phyloP scores from a whole-genome alignment of 768 basidiomycete species.

The Suillus cothurnatus region DNA sequence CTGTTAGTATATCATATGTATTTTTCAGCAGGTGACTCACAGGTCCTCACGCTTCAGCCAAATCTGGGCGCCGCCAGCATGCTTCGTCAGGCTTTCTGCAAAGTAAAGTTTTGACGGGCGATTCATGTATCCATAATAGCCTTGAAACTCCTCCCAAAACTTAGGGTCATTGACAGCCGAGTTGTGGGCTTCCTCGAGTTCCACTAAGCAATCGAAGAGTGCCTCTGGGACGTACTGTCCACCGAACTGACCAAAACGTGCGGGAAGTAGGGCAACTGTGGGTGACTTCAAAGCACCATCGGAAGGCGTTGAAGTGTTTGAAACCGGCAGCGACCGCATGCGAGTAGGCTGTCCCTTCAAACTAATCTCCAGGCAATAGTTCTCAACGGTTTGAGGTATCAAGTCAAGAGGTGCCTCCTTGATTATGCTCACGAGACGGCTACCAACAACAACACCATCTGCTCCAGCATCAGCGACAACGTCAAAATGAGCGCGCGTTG shows the following conservation, averaged over 20 bases:
- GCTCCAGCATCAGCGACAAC: conserved; percentile 85
- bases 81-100: conserved; percentile 86
- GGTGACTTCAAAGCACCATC: neutral
- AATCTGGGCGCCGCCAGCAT: conserved; percentile 91
- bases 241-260: conserved; percentile 92
- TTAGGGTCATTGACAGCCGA: conserved; percentile 82
- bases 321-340: conserved; percentile 4
- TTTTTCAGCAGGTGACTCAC: conserved; percentile 41
- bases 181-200: conserved; percentile 91
- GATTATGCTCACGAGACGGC: conserved; percentile 79
- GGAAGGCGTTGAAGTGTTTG: conserved; percentile 7
- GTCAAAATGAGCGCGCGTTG: conserved; percentile 87
- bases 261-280: conserved; percentile 53
- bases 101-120: conserved; percentile 90
- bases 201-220: conserved; percentile 87
- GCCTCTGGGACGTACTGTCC: conserved; percentile 98
- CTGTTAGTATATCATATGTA: conserved; percentile 7
- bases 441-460: conserved; percentile 94
- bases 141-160: conserved; percentile 91
- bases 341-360: conserved; percentile 38
- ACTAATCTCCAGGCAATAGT: conserved; percentile 75
- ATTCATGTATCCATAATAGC: conserved; percentile 92
- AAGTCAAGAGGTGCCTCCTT: conserved; percentile 57
- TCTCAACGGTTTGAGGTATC: conserved; percentile 58
- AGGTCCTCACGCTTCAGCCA: conserved; percentile 98